Evolutionary conservation across 257 asterid genomes (phyloP).

Genomic region (Forsythia suspensa): DNA sequence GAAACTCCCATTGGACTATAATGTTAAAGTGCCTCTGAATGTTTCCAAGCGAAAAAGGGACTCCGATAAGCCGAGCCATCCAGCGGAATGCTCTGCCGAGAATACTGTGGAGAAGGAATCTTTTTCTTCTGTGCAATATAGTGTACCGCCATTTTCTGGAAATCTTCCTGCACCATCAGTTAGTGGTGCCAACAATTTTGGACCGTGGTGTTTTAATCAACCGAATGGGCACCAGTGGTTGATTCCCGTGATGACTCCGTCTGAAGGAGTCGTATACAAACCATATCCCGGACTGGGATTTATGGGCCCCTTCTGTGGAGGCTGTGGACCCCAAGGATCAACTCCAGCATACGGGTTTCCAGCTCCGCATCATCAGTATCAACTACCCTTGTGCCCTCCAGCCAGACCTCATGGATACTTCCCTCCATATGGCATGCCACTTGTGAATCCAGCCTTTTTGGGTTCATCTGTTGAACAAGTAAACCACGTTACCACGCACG

Average conservation of each 20-base stretch:
- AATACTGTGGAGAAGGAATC: slow-evolving; percentile 51
- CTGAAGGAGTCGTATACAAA: slow-evolving; percentile 86
- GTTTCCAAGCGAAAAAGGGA: slow-evolving; percentile 39
- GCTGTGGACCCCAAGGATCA: slow-evolving; percentile 35
- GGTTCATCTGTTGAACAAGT: slow-evolving; percentile 40
- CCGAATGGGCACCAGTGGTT: slow-evolving; percentile 77
- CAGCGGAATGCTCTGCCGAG: slow-evolving; percentile 69
- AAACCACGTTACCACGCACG: slow-evolving; percentile 1
- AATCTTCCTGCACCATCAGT: slow-evolving; percentile 33
- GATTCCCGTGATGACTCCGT: slow-evolving; percentile 87
- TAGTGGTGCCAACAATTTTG: slow-evolving; percentile 31
- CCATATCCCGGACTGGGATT: slow-evolving; percentile 66
- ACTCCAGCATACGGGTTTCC: slow-evolving; percentile 51
- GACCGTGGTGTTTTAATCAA: slow-evolving; percentile 46
- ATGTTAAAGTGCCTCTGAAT: slow-evolving; percentile 35
- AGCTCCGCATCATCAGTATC: slow-evolving; percentile 38
- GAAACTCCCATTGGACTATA: slow-evolving; percentile 43
- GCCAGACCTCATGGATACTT: slow-evolving; percentile 48
- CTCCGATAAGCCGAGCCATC: slow-evolving; percentile 31
- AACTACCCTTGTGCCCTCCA: slow-evolving; percentile 34
- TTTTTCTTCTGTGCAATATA: slow-evolving; percentile 41
- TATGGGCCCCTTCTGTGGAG: slow-evolving; percentile 25
- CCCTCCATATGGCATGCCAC: slow-evolving; percentile 59
- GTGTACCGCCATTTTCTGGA: slow-evolving; percentile 22
- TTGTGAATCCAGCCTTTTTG: slow-evolving; percentile 39